phyloP scores from a whole-genome alignment of 768 basidiomycete genomes.

The Pulveroboletus sp. region DNA sequence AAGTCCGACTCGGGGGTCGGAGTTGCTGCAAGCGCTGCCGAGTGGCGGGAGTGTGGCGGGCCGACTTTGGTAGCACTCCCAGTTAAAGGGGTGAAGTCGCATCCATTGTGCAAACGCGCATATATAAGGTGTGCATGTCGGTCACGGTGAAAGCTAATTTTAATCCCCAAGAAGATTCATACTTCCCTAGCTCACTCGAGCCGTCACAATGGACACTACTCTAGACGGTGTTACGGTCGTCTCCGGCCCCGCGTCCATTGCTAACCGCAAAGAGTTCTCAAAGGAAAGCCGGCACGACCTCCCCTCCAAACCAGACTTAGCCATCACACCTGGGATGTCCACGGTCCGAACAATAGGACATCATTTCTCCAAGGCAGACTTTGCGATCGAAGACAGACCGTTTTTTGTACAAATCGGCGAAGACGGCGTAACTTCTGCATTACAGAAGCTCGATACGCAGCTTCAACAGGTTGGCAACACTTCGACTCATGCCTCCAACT shows the following conservation, averaged over 20 bases:
- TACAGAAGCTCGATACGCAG: conserved; percentile 65
- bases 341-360: conserved; percentile 19
- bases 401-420: conserved; percentile 70
- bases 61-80: too few relatives aligned
- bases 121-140: too few relatives aligned
- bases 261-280: conserved; percentile 24
- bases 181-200: not conserved
- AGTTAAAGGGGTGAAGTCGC: too few relatives aligned
- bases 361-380: conserved; percentile 48
- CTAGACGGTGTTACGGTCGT: conserved; percentile 46
- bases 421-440: conserved; percentile 62
- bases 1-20: too few relatives aligned
- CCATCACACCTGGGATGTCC: conserved; percentile 8
- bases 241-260: conserved; percentile 33
- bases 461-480: conserved; percentile 37
- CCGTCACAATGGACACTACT: conserved; percentile 28
- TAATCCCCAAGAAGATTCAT: not conserved
- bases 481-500: too few relatives aligned
- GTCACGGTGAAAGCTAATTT: not conserved
- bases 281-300: conserved; percentile 18
- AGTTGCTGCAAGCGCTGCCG: too few relatives aligned
- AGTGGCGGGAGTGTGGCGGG: too few relatives aligned
- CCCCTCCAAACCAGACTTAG: conserved; percentile 19
- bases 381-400: conserved; percentile 52
- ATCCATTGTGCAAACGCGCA: too few relatives aligned